These are phyloP conservation scores for Solanum virginianum DNA, from an alignment of 257 asterid species.

Conservation along the genomic window DNA sequence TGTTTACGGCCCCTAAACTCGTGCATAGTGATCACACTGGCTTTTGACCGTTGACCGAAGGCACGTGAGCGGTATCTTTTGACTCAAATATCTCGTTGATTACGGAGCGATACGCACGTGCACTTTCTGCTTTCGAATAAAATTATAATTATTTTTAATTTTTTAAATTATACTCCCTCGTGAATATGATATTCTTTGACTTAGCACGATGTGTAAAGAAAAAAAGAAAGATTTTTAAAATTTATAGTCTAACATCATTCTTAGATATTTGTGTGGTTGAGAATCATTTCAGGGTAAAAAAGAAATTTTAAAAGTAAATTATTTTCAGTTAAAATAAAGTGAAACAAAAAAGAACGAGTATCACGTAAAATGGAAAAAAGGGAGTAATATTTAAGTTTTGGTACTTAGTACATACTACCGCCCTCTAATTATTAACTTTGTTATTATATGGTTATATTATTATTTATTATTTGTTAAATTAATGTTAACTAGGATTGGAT, in stretches of 20 bases:
- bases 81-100: conserved; percentile 46
- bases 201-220: too few relatives aligned
- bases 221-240: too few relatives aligned
- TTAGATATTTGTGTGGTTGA: too few relatives aligned
- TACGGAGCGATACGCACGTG: conserved; percentile 36
- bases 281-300: too few relatives aligned
- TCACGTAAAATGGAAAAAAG: too few relatives aligned
- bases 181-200: too few relatives aligned
- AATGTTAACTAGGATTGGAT: neutral
- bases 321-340: too few relatives aligned
- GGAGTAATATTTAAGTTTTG: neutral
- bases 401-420: neutral
- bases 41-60: conserved; percentile 57
- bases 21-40: conserved; percentile 40
- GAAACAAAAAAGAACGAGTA: too few relatives aligned
- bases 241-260: too few relatives aligned
- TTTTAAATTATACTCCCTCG: too few relatives aligned
- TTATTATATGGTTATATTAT: neutral
- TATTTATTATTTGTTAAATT: neutral
- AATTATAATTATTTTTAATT: too few relatives aligned
- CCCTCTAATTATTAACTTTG: neutral
- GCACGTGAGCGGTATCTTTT: conserved; percentile 77
- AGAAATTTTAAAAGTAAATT: too few relatives aligned
- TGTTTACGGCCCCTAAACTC: conserved; percentile 14
- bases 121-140: neutral